Evolutionary conservation across 1,139 yeast genomes (phyloP).

Genomic region (Candida tropicalis): DNA sequence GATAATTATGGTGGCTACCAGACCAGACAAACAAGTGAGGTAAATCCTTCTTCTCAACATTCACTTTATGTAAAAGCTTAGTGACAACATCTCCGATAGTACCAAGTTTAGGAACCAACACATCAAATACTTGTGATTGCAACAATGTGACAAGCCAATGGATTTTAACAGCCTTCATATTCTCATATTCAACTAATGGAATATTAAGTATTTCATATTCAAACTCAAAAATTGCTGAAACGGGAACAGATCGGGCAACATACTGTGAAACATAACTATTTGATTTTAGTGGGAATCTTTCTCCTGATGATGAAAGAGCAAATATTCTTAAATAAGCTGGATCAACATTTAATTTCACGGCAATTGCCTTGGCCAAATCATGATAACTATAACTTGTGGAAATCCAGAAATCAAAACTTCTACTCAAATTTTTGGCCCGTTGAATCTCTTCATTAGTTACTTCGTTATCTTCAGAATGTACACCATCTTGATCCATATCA

Average conservation of each 20-base stretch:
- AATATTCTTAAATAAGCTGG: constrained; percentile 68
- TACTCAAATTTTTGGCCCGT: constrained; percentile 21
- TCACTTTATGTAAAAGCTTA: constrained; percentile 58
- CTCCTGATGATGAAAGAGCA: constrained; percentile 58
- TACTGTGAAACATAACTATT: constrained; percentile 43
- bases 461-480: constrained; percentile 10
- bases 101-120: constrained; percentile 66
- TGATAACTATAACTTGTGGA: constrained; percentile 61
- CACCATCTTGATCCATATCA: constrained; percentile 17
- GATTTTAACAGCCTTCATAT: constrained; percentile 63
- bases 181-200: constrained; percentile 76
- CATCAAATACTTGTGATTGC: constrained; percentile 68
- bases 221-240: constrained; percentile 49
- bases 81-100: constrained; percentile 58
- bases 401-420: constrained; percentile 67
- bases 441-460: constrained; percentile 19
- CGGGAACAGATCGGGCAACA: constrained; percentile 52
- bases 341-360: constrained; percentile 53
- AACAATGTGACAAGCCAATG: constrained; percentile 65
- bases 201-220: constrained; percentile 80
- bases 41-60: constrained; percentile 51
- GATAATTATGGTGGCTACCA: constrained; percentile 45
- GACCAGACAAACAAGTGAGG: constrained; percentile 63
- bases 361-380: constrained; percentile 63
- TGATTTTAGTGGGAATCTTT: constrained; percentile 51